phyloP scores from a whole-genome alignment of 164 flowering plant species.

The Nymphaea colorata region DNA sequence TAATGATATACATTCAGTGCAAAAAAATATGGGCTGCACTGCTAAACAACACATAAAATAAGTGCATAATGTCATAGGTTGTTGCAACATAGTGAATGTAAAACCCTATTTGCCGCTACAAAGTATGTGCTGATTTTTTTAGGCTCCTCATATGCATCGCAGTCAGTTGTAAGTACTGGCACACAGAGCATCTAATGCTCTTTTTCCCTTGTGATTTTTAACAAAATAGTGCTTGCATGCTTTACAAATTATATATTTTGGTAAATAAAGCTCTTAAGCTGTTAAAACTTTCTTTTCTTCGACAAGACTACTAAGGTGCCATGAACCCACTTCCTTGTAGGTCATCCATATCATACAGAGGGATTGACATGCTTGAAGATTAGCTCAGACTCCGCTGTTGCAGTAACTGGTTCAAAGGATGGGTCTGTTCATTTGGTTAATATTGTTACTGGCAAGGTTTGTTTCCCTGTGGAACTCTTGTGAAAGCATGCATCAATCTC shows the following conservation, averaged over 20 bases:
- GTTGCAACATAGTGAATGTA: not conserved
- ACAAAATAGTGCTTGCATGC: not conserved
- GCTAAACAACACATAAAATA: not conserved
- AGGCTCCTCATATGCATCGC: not conserved
- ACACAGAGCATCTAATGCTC: too few relatives aligned
- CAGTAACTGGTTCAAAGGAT: slow-evolving; percentile 70
- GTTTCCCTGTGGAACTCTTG: not conserved
- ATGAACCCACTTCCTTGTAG: slow-evolving; percentile 14
- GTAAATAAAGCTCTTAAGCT: too few relatives aligned
- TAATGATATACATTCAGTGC: not conserved
- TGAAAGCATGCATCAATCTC: not conserved
- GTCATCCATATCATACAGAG: slow-evolving; percentile 73
- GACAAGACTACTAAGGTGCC: too few relatives aligned
- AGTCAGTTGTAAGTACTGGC: not conserved
- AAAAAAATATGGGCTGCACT: not conserved
- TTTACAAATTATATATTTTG: too few relatives aligned
- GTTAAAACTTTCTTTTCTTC: too few relatives aligned
- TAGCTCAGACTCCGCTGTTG: slow-evolving; percentile 63
- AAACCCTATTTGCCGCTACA: not conserved
- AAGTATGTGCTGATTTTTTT: not conserved
- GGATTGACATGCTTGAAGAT: slow-evolving; percentile 74
- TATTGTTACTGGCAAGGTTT: slow-evolving; percentile 70
- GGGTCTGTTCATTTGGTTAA: slow-evolving; percentile 65
- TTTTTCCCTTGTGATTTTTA: not conserved
- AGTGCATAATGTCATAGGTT: not conserved